phyloP scores from a whole-genome alignment of 495 filamentous ascomycete species.

The Parathielavia appendiculata region DNA sequence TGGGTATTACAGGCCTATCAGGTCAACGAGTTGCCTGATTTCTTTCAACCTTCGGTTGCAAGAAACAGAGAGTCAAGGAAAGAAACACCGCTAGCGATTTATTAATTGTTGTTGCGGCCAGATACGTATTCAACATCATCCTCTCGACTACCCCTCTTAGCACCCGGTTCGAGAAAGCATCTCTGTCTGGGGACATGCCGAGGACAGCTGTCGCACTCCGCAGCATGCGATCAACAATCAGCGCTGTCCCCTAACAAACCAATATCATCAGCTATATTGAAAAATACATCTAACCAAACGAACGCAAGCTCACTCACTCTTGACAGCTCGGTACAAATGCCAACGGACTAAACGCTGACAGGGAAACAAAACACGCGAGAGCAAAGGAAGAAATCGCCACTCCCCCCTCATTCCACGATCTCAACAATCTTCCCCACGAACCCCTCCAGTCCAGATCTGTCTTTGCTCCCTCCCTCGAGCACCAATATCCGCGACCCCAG shows the following conservation, averaged over 20 bases:
- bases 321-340: background rate
- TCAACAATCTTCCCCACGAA: slow-evolving; percentile 60
- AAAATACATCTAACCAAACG: background rate
- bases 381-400: background rate
- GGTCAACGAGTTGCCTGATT: too few relatives aligned
- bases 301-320: background rate
- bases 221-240: too few relatives aligned
- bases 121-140: background rate
- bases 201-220: too few relatives aligned
- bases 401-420: slow-evolving; percentile 41
- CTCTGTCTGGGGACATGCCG: background rate
- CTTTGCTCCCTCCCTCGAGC: slow-evolving; percentile 52
- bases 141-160: background rate
- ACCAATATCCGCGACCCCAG: slow-evolving; percentile 72
- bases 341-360: background rate
- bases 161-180: background rate
- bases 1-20: too few relatives aligned
- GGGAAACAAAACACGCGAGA: background rate
- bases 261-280: too few relatives aligned
- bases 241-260: too few relatives aligned
- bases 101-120: background rate
- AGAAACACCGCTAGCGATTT: background rate
- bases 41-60: too few relatives aligned
- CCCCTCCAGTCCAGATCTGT: slow-evolving; percentile 58
- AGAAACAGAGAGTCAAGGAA: background rate